A percentile compares a stretch with the other conserved stretches of the same genome.
These are phyloP conservation scores for Cystobasidium onofrii DNA, from an alignment of 768 basidiomycete species.

Conservation along the genomic window DNA sequence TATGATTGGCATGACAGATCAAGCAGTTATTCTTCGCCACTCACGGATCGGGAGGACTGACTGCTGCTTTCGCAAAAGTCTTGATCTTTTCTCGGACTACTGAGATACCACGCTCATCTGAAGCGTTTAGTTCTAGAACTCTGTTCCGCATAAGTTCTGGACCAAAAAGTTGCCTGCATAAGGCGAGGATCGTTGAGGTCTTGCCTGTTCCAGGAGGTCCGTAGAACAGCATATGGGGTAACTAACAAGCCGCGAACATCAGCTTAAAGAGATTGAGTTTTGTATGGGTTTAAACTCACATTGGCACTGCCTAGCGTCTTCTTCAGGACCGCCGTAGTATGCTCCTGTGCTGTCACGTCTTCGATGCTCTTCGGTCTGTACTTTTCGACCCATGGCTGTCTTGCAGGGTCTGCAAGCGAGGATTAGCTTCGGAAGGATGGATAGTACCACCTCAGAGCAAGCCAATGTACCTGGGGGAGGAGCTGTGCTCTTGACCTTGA, in stretches of 20 bases:
- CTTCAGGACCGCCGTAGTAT: constrained; percentile 80
- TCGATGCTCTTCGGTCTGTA: constrained; percentile 99
- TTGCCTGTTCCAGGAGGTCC: constrained; percentile 98
- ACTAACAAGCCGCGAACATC: constrained; percentile 50
- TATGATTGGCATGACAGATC: neutral
- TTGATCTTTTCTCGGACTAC: constrained; percentile 99
- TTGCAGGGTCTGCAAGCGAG: constrained; percentile 17
- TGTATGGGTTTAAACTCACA: constrained; percentile 49
- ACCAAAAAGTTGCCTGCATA: constrained; percentile 91
- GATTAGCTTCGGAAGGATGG: neutral
- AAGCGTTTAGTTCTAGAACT: constrained; percentile 94
- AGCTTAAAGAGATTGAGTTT: neutral
- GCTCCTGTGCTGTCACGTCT: constrained; percentile 94
- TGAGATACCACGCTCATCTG: constrained; percentile 92
- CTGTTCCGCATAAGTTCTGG: constrained; percentile 88
- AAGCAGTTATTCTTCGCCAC: neutral
- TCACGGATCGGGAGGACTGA: constrained; percentile 40
- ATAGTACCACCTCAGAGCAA: neutral
- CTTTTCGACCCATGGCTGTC: constrained; percentile 90
- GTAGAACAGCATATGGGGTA: constrained; percentile 99
- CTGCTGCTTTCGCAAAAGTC: constrained; percentile 62
- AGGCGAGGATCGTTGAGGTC: constrained; percentile 92
- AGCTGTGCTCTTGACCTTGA: constrained; percentile 19
- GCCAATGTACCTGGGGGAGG: constrained; percentile 7
- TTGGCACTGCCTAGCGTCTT: constrained; percentile 90